Conservation (phyloP, 352 stramenopile species). For the Aphanomyces stellatus region DNA sequence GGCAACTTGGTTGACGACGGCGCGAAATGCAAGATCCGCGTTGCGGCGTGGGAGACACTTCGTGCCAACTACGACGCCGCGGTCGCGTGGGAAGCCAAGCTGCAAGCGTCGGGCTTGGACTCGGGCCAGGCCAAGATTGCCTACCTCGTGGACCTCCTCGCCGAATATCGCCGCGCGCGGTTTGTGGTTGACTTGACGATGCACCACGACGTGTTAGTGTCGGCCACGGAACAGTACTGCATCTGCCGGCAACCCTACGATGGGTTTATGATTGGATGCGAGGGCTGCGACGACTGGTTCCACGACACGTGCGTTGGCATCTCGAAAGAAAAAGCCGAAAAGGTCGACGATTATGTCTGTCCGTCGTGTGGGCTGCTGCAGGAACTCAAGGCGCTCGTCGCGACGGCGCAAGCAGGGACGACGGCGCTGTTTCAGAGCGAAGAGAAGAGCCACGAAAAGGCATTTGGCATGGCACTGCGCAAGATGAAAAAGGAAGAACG, state of each 20-base stretch:
- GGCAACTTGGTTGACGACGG: slow-evolving; percentile 73
- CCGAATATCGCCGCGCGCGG: slow-evolving; percentile 69
- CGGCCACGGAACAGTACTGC: slow-evolving; percentile 87
- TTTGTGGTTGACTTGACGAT: slow-evolving; percentile 82
- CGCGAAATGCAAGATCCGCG: slow-evolving; percentile 62
- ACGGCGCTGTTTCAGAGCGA: slow-evolving; percentile 72
- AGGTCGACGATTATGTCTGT: slow-evolving; percentile 94
- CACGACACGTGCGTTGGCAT: slow-evolving; percentile 86
- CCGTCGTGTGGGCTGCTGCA: slow-evolving; percentile 89
- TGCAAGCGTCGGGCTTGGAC: slow-evolving; percentile 68
- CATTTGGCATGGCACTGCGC: slow-evolving; percentile 53
- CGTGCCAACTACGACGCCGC: slow-evolving; percentile 76
- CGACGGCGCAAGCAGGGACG: slow-evolving; percentile 42
- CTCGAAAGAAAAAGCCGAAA: slow-evolving; percentile 90
- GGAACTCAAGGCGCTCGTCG: slow-evolving; percentile 62
- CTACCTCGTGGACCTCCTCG: slow-evolving; percentile 51
- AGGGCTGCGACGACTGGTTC: slow-evolving; percentile 86
- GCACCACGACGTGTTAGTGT: slow-evolving; percentile 84
- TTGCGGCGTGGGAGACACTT: slow-evolving; percentile 62
- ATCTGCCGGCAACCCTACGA: slow-evolving; percentile 88
- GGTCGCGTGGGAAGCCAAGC: slow-evolving; percentile 67
- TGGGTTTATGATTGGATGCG: slow-evolving; percentile 84
- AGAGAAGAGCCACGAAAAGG: slow-evolving; percentile 72
- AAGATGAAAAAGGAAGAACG: slow-evolving; percentile 83
- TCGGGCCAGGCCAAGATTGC: slow-evolving; percentile 67